Conservation (phyloP, 805 yeast genomes). For the Kuraishia ogatae region DNA sequence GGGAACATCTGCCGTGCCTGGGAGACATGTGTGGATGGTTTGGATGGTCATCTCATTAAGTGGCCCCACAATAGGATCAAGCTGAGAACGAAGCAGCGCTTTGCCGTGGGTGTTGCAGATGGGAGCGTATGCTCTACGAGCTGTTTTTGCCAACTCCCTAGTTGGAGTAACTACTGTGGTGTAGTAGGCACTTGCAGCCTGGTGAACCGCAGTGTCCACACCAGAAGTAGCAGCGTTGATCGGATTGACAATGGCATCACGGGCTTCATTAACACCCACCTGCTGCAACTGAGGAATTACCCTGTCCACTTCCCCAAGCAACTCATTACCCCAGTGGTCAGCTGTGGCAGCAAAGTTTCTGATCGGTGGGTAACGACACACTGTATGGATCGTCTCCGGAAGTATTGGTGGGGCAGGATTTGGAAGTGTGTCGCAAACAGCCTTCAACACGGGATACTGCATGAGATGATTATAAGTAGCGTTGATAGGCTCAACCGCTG, state of each 20-base stretch:
- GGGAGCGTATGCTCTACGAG: constrained; percentile 40
- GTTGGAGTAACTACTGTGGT: constrained; percentile 36
- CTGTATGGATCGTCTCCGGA: not conserved
- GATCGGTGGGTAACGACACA: not conserved
- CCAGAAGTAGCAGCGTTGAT: constrained; percentile 34
- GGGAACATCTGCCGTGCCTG: constrained; percentile 32
- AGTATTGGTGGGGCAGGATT: not conserved
- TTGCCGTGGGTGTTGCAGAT: constrained; percentile 52
- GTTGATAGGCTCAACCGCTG: not conserved
- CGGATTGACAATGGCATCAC: constrained; percentile 44
- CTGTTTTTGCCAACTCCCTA: constrained; percentile 33
- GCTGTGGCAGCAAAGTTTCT: not conserved
- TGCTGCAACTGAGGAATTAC: constrained; percentile 53
- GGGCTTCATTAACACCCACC: constrained; percentile 37
- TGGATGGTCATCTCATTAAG: constrained; percentile 37
- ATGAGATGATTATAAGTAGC: not conserved
- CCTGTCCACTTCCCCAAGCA: constrained; percentile 50
- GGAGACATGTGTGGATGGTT: constrained; percentile 27
- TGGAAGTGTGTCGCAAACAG: not conserved
- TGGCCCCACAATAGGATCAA: constrained; percentile 58
- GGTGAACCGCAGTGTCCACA: constrained; percentile 24
- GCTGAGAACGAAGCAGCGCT: constrained; percentile 50
- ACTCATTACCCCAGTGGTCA: constrained; percentile 46
- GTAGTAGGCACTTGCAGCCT: constrained; percentile 18
- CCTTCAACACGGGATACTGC: not conserved